Evolutionary conservation across 176 grass and related monocot species (phyloP).

Genomic region (Oryza glumipatula): DNA sequence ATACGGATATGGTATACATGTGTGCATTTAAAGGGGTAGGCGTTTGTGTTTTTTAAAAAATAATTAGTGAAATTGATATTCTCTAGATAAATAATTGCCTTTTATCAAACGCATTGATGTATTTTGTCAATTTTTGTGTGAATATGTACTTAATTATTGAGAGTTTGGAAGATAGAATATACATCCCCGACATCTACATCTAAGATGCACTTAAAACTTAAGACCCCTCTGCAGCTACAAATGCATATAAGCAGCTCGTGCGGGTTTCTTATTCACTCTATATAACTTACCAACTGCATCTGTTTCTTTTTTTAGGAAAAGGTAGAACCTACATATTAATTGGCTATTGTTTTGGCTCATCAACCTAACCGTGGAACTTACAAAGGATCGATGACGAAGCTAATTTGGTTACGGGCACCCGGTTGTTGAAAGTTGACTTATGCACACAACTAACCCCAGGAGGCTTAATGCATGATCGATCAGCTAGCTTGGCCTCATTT

Average conservation of each 20-base stretch:
- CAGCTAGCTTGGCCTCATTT: constrained; percentile 13
- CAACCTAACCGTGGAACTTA: constrained; percentile 45
- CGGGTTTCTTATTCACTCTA: too few species aligned
- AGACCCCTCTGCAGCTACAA: too few species aligned
- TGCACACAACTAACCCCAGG: constrained; percentile 47
- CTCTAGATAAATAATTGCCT: neutral
- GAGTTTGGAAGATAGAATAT: too few species aligned
- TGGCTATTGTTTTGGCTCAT: constrained; percentile 28
- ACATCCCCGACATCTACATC: too few species aligned
- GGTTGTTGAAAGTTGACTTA: constrained; percentile 60
- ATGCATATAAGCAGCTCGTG: too few species aligned
- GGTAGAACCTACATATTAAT: neutral
- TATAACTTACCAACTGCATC: too few species aligned
- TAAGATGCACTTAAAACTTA: too few species aligned
- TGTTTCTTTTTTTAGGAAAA: neutral
- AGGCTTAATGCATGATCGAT: constrained; percentile 44
- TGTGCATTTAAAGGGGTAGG: too few species aligned
- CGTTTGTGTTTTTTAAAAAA: neutral
- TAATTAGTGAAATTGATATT: neutral
- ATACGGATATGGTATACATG: too few species aligned
- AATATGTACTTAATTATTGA: too few species aligned
- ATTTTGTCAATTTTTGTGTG: neutral
- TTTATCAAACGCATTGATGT: neutral
- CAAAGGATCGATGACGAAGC: constrained; percentile 1
- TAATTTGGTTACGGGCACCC: constrained; percentile 39